Base-by-base conservation (phyloP, 2,329 filamentous ascomycete genomes). In the Sclerotinia subarctica region DNA sequence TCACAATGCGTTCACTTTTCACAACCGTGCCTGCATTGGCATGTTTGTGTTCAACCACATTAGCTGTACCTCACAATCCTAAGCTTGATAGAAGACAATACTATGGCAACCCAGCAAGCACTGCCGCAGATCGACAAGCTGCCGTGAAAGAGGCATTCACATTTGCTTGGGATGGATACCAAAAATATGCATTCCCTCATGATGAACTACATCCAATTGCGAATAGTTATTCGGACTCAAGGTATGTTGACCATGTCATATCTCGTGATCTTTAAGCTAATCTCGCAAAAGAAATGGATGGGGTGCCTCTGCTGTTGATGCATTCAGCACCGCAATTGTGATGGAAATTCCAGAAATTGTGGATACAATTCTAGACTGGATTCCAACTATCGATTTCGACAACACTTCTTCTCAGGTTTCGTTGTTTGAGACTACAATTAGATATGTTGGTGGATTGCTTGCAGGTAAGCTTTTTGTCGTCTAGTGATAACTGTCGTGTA, bases 361-460 rank as follows among this genome's bases (percentile, higher is more conserved):
- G 19, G 81, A 88, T 53, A 82, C 88, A 65, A 93, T 96, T 71
- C 78, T 96, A 26, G 82, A 89, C 7, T 89, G 88, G 76, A 85
- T 96, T 57, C 84, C 87, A 0, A 85, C 79, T 0, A 89, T 96
- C 74, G 82, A 96, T 78, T 96, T 92, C 75, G 84, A 84, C 46
- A 53, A 80, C 82, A 15, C 91, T 89, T 0, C 74, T 82, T 2
- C 46, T n/a, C 5, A 46, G 29, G 87, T 96, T 60, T 94, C 90
- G 49, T 79, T 97, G 10, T 97, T 97, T 74, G 93, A 97, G 79
- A 96, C 92, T 0, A 97, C 92, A 0, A 96, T 97, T 75, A 88
- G 93, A 38, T 96, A 96, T 74, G 80, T 97, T 0, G 93, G 87
- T 13, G 93, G 93, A 21, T 83, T 97, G 74, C 76, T 97, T 11